phyloP scores from a whole-genome alignment of 1,284 basidiomycete genomes.

The Amylostereum areolatum region DNA sequence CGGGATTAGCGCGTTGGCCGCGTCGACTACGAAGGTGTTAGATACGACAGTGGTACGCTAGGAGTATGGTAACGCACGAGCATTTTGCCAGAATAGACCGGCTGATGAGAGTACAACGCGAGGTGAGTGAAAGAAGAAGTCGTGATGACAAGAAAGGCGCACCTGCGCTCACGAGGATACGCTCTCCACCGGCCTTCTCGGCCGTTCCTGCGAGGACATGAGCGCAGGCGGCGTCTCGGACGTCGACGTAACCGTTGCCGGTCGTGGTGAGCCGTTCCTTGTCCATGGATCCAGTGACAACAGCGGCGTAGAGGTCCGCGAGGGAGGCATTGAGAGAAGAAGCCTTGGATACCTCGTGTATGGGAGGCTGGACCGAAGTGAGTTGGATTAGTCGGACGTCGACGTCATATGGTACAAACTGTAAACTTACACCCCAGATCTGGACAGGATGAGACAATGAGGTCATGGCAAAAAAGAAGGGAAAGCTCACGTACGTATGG shows the following conservation, averaged over 20 bases:
- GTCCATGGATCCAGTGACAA: background rate
- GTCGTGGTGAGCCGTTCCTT: background rate
- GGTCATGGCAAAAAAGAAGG: background rate
- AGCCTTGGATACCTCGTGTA: background rate
- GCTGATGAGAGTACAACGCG: too few species aligned
- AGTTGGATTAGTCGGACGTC: background rate
- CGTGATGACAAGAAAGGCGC: too few species aligned
- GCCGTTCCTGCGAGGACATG: background rate
- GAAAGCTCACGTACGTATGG: background rate
- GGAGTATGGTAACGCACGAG: background rate
- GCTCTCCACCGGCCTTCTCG: background rate
- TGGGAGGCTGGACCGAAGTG: background rate
- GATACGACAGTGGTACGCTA: background rate
- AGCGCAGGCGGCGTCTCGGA: background rate
- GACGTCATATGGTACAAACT: too few species aligned
- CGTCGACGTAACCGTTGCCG: background rate
- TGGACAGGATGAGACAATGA: background rate
- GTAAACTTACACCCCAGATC: background rate
- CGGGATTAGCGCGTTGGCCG: background rate
- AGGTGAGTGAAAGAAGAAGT: too few species aligned
- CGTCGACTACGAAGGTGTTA: background rate
- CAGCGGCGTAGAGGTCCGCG: background rate
- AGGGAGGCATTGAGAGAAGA: background rate
- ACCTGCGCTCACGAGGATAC: background rate
- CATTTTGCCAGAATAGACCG: background rate